Base-by-base conservation (phyloP, 2,329 filamentous ascomycete species). In the Podosphaera leucotricha region DNA sequence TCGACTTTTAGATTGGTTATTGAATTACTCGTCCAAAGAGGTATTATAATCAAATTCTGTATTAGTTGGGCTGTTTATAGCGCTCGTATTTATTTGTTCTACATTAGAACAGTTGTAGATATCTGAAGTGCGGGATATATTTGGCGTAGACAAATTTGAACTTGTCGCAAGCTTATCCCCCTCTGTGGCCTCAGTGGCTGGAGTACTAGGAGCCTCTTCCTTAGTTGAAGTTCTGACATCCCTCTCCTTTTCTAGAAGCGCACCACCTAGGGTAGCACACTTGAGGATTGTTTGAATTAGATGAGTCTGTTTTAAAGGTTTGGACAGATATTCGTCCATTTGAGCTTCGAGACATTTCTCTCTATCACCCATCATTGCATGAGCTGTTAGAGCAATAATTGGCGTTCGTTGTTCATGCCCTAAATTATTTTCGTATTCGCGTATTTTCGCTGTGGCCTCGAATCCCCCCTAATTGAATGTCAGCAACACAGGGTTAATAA, bases 241-340 rank as follows among this genome's bases (percentile, higher is more conserved):
- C 43, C 73, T 64, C 54, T 78, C 79, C 61, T 84, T 80, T 59
- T 90, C 82, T 43, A 87, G 70, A 44, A 92, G 67, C 43, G 79
- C 78, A 39, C 83, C 80, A 46, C 87, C 85, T 28, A 95, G 75
- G 3, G 90, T 94, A 11, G 85, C 87, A 59, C 87, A 95, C 61
- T 94, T 93, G 50, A 95, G 72, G 47, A 98, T 95, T 1, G 86
- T 94, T 64, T 95, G 87, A 56, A 95, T 94, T 56, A 95, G 77
- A 60, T 93, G 84, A 59, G 92, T 94, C 58, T 93, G 87, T 61
- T 94, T 92, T 48, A 95, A 67, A 21, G 87, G 87, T 60, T 98
- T 98, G 16, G 87, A 93, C 37, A 98, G 67, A 58, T 98, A 98
- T 61, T 98, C 90, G 60, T 98, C 90, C 90, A 98, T 98, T 64